A percentile compares a stretch with the other conserved stretches of the same genome.
phyloP scores from a whole-genome alignment of 495 filamentous ascomycete genomes.

The Xylaria intraflava region DNA sequence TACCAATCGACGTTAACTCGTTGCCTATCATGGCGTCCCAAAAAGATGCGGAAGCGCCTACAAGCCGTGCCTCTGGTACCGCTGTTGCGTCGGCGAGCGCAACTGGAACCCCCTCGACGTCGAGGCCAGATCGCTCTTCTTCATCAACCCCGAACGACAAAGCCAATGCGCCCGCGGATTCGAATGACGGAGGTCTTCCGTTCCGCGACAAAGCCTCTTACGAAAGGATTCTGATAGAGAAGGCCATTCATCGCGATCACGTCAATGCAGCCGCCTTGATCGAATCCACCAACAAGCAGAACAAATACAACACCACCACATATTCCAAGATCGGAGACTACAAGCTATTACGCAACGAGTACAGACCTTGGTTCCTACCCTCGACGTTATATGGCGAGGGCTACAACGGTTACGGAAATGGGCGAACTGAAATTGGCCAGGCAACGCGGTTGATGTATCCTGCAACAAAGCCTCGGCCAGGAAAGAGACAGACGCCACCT shows the following conservation, averaged over 20 bases:
- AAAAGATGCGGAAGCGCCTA: constrained; percentile 18
- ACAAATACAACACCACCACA: constrained; percentile 33
- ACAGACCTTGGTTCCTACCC: constrained; percentile 38
- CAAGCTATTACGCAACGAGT: constrained; percentile 45
- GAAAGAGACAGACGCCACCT: constrained; percentile 63
- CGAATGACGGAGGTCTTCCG: constrained; percentile 15
- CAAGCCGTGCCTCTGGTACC: constrained; percentile 1
- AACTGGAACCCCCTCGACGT: constrained; percentile 15
- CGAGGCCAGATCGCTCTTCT: constrained; percentile 25
- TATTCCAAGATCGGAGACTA: constrained; percentile 41
- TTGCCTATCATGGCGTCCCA: constrained; percentile 22
- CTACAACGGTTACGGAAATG: constrained; percentile 86
- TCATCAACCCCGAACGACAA: constrained; percentile 24
- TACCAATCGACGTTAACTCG: background rate
- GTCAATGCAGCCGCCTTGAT: constrained; percentile 58
- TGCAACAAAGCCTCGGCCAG: constrained; percentile 59
- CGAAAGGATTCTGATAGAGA: constrained; percentile 60
- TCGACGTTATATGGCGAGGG: constrained; percentile 60
- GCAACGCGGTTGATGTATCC: constrained; percentile 64
- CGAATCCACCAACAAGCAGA: constrained; percentile 34
- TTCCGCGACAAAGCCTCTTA: constrained; percentile 40
- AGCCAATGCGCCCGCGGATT: constrained; percentile 26
- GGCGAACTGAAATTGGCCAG: constrained; percentile 58
- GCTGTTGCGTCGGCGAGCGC: constrained; percentile 9
- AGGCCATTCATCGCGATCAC: constrained; percentile 72